Evolutionary conservation across 495 filamentous ascomycete species (phyloP).

Genomic region (Astrothelium macrocarpum): DNA sequence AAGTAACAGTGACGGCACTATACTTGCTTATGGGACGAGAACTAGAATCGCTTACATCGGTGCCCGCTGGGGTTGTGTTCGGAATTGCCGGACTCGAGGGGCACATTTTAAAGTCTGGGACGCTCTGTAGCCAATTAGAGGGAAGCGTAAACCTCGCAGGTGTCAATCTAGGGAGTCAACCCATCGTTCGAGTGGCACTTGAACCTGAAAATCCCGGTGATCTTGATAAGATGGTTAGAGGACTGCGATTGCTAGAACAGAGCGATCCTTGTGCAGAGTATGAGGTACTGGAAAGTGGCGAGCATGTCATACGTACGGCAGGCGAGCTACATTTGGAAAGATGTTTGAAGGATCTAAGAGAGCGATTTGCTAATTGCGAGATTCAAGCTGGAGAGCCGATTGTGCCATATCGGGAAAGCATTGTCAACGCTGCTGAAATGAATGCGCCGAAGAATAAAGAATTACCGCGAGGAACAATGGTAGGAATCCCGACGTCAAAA

Average conservation of each 20-base stretch:
- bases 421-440: constrained; percentile 82
- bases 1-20: constrained; percentile 74
- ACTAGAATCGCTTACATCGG: constrained; percentile 70
- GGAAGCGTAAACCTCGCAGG: constrained; percentile 92
- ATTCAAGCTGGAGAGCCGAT: constrained; percentile 91
- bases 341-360: constrained; percentile 85
- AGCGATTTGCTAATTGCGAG: constrained; percentile 89
- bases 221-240: constrained; percentile 84
- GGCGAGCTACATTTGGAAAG: constrained; percentile 92
- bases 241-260: constrained; percentile 79
- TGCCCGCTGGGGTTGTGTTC: constrained; percentile 90
- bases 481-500: constrained; percentile 68
- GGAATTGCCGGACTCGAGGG: constrained; percentile 91
- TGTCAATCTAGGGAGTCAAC: constrained; percentile 57
- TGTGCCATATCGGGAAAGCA: constrained; percentile 91
- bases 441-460: constrained; percentile 75
- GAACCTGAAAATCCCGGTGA: constrained; percentile 84
- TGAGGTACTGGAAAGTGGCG: constrained; percentile 82
- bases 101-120: constrained; percentile 87
- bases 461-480: constrained; percentile 72
- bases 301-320: constrained; percentile 90
- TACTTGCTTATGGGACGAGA: constrained; percentile 95
- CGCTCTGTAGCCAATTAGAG: constrained; percentile 77
- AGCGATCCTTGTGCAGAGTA: constrained; percentile 95
- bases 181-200: constrained; percentile 90